Conservation (phyloP, 441 rosid genomes). For the California macrophylla region DNA sequence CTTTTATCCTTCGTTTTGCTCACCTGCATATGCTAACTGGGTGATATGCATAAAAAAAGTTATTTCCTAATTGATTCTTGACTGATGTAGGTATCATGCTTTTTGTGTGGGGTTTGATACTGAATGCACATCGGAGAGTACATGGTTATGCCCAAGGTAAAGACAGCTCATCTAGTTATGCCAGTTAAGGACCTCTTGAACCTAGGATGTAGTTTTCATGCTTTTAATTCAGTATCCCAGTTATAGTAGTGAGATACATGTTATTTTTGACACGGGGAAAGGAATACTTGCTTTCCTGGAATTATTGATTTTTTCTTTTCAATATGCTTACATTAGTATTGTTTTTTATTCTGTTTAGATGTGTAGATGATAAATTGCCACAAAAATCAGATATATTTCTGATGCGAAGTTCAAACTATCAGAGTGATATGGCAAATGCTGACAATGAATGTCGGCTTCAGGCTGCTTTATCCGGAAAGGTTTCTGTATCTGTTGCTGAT, state of each 20-base stretch:
- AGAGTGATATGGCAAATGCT: constrained; percentile 30
- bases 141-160: constrained; percentile 97
- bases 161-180: constrained; percentile 9
- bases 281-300: background rate
- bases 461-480: constrained; percentile 47
- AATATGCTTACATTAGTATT: constrained; percentile 13
- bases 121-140: constrained; percentile 65
- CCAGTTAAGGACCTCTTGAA: constrained; percentile 3
- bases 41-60: constrained; percentile 1
- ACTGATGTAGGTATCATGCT: constrained; percentile 81
- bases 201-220: constrained; percentile 9
- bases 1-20: background rate
- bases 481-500: constrained; percentile 81
- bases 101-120: constrained; percentile 91
- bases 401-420: constrained; percentile 30
- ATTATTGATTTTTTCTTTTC: constrained; percentile 5
- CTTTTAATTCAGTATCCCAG: background rate
- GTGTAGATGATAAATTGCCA: constrained; percentile 42
- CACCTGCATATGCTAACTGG: background rate
- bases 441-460: constrained; percentile 36
- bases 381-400: constrained; percentile 34
- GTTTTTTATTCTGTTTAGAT: constrained; percentile 42
- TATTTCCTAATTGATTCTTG: constrained; percentile 22
- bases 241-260: constrained; percentile 2
- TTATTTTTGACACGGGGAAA: background rate